These are phyloP conservation scores for Yamadazyma mexicana DNA, from an alignment of 1,139 yeast species.

Conservation along the genomic window DNA sequence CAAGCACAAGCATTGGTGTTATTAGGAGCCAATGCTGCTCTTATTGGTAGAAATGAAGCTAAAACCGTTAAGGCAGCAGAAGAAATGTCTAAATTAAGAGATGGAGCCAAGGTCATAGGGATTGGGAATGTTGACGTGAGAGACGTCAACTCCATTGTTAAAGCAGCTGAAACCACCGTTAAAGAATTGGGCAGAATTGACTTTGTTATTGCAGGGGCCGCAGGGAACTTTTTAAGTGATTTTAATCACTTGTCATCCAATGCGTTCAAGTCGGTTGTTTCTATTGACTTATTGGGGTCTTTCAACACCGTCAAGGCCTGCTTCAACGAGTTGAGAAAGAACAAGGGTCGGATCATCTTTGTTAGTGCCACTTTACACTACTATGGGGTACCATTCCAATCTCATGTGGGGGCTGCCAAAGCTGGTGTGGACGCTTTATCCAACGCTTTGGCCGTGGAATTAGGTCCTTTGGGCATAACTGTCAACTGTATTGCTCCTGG, in stretches of 20 bases:
- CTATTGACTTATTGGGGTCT: constrained; percentile 84
- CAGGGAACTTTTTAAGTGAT: constrained; percentile 88
- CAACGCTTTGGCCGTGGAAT: constrained; percentile 82
- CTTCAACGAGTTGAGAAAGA: constrained; percentile 61
- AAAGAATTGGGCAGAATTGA: constrained; percentile 72
- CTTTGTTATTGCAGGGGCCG: constrained; percentile 92
- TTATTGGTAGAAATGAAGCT: constrained; percentile 72
- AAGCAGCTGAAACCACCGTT: constrained; percentile 69
- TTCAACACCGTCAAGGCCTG: constrained; percentile 87
- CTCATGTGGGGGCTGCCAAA: constrained; percentile 92
- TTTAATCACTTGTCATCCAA: constrained; percentile 77
- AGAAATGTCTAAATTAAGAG: constrained; percentile 60
- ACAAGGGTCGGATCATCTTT: constrained; percentile 75
- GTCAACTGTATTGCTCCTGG: constrained; percentile 92
- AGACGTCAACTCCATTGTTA: constrained; percentile 53
- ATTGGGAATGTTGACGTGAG: constrained; percentile 80
- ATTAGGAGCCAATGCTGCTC: constrained; percentile 86
- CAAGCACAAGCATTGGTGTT: constrained; percentile 84
- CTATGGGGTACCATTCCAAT: constrained; percentile 86
- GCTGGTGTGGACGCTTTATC: constrained; percentile 93
- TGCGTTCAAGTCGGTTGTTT: constrained; percentile 86
- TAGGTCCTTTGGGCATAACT: constrained; percentile 86
- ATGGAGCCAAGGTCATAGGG: constrained; percentile 70
- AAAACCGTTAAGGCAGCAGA: constrained; percentile 69
- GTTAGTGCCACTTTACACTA: constrained; percentile 92